Evolutionary conservation across 1,284 basidiomycete species (phyloP).

Genomic region (Cutaneotrichosporon dermatis): DNA sequence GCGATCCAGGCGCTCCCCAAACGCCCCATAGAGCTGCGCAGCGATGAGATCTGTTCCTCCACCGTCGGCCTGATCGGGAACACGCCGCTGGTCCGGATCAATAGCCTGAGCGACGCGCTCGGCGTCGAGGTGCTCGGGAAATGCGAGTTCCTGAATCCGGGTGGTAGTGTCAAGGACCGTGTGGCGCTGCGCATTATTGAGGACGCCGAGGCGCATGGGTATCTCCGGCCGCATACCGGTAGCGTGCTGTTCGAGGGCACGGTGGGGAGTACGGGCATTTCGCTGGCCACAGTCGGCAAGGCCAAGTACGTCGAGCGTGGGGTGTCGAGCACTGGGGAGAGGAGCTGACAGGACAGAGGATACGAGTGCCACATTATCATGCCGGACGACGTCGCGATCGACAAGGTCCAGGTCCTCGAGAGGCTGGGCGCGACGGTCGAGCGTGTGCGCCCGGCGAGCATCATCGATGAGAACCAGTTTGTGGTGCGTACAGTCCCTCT

Average conservation of each 20-base stretch:
- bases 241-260: slow-evolving; percentile 97
- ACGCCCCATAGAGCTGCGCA: slow-evolving; percentile 68
- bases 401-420: slow-evolving; percentile 76
- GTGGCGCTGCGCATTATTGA: slow-evolving; percentile 89
- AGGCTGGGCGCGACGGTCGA: slow-evolving; percentile 84
- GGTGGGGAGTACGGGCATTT: slow-evolving; percentile 94
- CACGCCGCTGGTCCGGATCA: slow-evolving; percentile 87
- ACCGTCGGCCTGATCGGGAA: slow-evolving; percentile 87
- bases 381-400: slow-evolving; percentile 87
- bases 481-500: slow-evolving; percentile 40
- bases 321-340: not conserved
- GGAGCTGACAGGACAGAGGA: slow-evolving; percentile 38
- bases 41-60: slow-evolving; percentile 64
- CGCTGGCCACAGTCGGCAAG: slow-evolving; percentile 83
- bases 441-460: slow-evolving; percentile 75
- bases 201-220: slow-evolving; percentile 80
- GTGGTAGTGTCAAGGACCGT: slow-evolving; percentile 95
- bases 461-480: slow-evolving; percentile 90
- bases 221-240: slow-evolving; percentile 79
- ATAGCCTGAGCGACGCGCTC: slow-evolving; percentile 80
- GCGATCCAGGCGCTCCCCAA: slow-evolving; percentile 48
- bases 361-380: slow-evolving; percentile 67
- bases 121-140: slow-evolving; percentile 77
- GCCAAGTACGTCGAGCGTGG: slow-evolving; percentile 60
- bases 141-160: slow-evolving; percentile 78